Conservation (phyloP, 2,329 filamentous ascomycete genomes). For the Sclerotinia trifoliorum region DNA sequence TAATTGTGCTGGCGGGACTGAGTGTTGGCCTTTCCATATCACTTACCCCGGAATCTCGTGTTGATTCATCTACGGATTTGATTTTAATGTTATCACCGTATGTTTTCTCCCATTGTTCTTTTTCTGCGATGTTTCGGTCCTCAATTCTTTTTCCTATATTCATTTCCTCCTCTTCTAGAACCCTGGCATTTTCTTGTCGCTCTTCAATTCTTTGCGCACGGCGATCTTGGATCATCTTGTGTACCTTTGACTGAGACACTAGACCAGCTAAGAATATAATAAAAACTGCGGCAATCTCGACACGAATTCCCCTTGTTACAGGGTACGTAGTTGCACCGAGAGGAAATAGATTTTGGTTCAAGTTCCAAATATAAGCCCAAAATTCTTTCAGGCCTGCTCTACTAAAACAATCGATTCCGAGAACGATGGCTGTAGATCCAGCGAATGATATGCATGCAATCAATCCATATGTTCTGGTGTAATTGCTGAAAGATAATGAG, state of each 20-base stretch:
- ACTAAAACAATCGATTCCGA: slow-evolving; percentile 90
- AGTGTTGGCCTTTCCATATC: slow-evolving; percentile 51
- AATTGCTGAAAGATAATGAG: slow-evolving; percentile 73
- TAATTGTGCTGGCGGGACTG: slow-evolving; percentile 31
- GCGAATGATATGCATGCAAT: slow-evolving; percentile 76
- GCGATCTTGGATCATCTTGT: slow-evolving; percentile 72
- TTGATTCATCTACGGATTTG: slow-evolving; percentile 30
- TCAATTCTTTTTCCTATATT: slow-evolving; percentile 67
- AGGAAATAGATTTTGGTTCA: slow-evolving; percentile 81
- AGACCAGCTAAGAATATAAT: slow-evolving; percentile 73
- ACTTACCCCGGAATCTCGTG: slow-evolving; percentile 38
- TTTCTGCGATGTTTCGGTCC: slow-evolving; percentile 59
- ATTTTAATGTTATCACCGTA: slow-evolving; percentile 64
- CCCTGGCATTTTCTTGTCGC: slow-evolving; percentile 50
- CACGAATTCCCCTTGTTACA: slow-evolving; percentile 78
- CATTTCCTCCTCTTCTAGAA: slow-evolving; percentile 64
- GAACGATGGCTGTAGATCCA: slow-evolving; percentile 73
- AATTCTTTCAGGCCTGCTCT: slow-evolving; percentile 92
- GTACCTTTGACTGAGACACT: slow-evolving; percentile 81
- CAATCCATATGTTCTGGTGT: slow-evolving; percentile 74
- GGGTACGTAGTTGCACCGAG: slow-evolving; percentile 75
- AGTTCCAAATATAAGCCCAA: slow-evolving; percentile 85
- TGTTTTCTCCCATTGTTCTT: slow-evolving; percentile 70
- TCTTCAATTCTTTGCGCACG: slow-evolving; percentile 54
- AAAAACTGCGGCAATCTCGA: slow-evolving; percentile 76